Evolutionary conservation across 2,329 filamentous ascomycete genomes (phyloP), one percentile per base, ranked within the genome.

Genomic region (Periconia sp.): DNA sequence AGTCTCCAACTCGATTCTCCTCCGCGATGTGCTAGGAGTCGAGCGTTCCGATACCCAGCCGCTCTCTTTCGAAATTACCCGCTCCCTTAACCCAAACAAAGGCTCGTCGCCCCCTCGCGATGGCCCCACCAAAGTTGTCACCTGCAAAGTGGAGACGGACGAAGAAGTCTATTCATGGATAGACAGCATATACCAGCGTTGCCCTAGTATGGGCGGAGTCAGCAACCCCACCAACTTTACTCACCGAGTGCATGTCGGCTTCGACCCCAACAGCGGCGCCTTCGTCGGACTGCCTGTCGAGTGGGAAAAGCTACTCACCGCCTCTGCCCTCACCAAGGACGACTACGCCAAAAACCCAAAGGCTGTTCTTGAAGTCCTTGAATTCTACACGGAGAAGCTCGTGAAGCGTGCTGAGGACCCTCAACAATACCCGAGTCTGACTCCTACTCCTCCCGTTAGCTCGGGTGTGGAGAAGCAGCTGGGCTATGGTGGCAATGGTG

Each of bases 121-220:
- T 60, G 87, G 90, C 33, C 84, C 87, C 9, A 89, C 88, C 54
- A 91, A 90, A 72, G 90, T 91, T 3, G 85, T 97, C 49, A 92
- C 94, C 59, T 94, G 96, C 73, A 91, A 90, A 72, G 92, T 97
- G 65, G 96, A 97, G 76, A 89, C 87, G 52, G 94, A 99, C 68
- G 93, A 96, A 69, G 94, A 99, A 64, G 86, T 99, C 50, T 99
- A 99, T 75, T 92, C 96, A 67, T 99, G 94, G 94, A 96, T 97
- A 68, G 94, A 99, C 74, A 91, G 92, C 73, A 95, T 99, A 62
- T 97, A 97, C 73, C 92, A 93, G 64, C 89, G 93, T 60, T 97
- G 93, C 74, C 94, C 94, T 17, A 93, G 91, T 58, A 96, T 97
- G 91, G 92, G 94, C 57, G 94, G 94, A 64, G 94, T 99, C 52